Base-by-base conservation (phyloP, 2,329 filamentous ascomycete species). In the Sporothrix pallida region DNA sequence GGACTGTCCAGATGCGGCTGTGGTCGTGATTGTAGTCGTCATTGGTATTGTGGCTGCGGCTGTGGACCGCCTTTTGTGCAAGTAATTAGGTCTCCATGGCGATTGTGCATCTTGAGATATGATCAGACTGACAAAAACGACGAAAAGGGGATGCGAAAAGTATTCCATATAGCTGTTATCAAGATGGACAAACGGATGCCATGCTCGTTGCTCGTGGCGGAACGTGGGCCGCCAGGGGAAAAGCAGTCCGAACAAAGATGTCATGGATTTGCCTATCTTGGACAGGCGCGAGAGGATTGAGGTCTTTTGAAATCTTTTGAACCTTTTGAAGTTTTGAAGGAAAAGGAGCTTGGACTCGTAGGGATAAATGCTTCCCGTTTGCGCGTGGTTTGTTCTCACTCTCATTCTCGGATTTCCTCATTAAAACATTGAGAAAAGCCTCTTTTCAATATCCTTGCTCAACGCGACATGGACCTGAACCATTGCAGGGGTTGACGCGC, bases 61-160 rank as follows among this genome's bases (percentile, higher is more conserved):
- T 37, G 31, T 3, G 31, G 31, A 37, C 31, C 31, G 31, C 31
- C 31, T 5, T 37, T 3, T 37, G 31, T 56, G 52, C 4, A 56
- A 23, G 52, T 56, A 20, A 56, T 56, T 20, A 1, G 31, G 4
- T 37, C 26, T 2, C 5, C 5, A 15, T 9, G 23, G 26, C 26
- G 56, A 60, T 60, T 60, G 26, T 60, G 26, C 56, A 60, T 37
- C 56, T 9, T 60, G 56, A 60, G 13, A 37, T 60, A 60, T 60
- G 26, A 60, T n/a, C 4, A 20, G 56, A 7, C 31, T 26, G 23
- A 26, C 13, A 20, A 60, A 5, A 60, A 56, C 3, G 52, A 4
- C 26, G 31, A 26, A 37, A 8, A 58, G n/a, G 31, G n/a, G 23
- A 26, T 3, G 23, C 15, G 6, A 54, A 56, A 12, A 56, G 52